phyloP scores from a whole-genome alignment of 441 rosid species.

The Pelargonium myrrhifolium region DNA sequence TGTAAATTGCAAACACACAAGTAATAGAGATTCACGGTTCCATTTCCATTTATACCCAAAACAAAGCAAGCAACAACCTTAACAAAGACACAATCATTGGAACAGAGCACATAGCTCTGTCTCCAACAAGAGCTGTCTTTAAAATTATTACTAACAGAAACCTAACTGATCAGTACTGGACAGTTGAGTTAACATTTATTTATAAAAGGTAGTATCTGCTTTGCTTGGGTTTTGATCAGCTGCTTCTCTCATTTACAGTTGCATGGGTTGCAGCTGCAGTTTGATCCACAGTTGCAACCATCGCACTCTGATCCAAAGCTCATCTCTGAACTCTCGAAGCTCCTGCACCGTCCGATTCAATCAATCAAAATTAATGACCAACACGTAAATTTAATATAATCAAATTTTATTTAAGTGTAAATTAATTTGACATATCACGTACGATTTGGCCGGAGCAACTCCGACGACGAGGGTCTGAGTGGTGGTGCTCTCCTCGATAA shows the following conservation, averaged over 20 bases:
- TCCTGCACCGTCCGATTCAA: neutral
- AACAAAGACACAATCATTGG: neutral
- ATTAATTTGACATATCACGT: neutral
- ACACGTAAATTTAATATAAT: no score
- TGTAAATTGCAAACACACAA: no score
- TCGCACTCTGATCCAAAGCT: neutral
- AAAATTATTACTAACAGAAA: neutral
- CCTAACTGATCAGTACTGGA: no score
- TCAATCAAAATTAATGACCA: neutral
- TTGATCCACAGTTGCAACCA: conserved; percentile 1
- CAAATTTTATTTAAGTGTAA: no score
- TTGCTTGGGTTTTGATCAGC: neutral
- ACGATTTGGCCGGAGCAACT: neutral
- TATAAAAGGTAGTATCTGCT: neutral
- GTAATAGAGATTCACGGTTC: no score
- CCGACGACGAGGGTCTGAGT: neutral
- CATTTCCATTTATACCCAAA: neutral
- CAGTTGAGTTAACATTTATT: neutral
- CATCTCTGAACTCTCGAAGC: neutral
- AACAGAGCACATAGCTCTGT: neutral
- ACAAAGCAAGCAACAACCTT: neutral
- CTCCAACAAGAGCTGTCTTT: neutral
- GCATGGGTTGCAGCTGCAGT: conserved; percentile 4
- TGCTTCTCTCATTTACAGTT: neutral
- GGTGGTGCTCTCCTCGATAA: neutral